Percentiles rank a stretch among this genome's conserved stretches.
These are phyloP conservation scores for Clonostachys rhizophaga DNA, from an alignment of 2,329 filamentous ascomycete species.

Conservation along the genomic window DNA sequence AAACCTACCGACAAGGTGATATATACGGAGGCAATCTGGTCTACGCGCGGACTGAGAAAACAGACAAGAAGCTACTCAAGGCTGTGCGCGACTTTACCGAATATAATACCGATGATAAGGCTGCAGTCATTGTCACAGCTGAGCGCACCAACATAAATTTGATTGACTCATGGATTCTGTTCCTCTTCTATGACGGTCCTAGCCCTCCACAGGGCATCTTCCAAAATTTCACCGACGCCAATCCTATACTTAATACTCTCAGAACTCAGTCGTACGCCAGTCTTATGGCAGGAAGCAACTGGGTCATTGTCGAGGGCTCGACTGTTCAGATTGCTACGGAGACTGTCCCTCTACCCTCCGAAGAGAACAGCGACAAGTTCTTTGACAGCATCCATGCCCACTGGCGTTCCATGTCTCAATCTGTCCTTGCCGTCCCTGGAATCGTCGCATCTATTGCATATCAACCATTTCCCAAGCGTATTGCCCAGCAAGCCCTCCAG, in stretches of 20 bases:
- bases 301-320: conserved; percentile 10
- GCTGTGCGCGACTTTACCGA: conserved; percentile 50
- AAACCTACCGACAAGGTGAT: conserved; percentile 30
- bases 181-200: conserved; percentile 58
- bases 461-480: conserved; percentile 28
- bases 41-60: conserved; percentile 22
- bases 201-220: conserved; percentile 47
- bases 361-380: conserved; percentile 14
- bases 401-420: conserved; percentile 15
- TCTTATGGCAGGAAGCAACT: conserved; percentile 19
- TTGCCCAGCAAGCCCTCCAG: conserved; percentile 19
- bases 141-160: conserved; percentile 28
- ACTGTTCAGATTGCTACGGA: conserved; percentile 25
- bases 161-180: conserved; percentile 50
- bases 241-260: conserved; percentile 33
- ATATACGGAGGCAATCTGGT: conserved; percentile 36
- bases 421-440: neutral
- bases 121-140: conserved; percentile 53
- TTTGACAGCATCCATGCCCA: conserved; percentile 15
- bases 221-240: conserved; percentile 30
- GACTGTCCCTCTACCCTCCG: conserved; percentile 23
- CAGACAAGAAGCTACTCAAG: conserved; percentile 29
- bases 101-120: conserved; percentile 54
- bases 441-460: conserved; percentile 25
- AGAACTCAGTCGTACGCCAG: conserved; percentile 44